Evolutionary conservation across 352 stramenopile species (phyloP).

Genomic region (Phytophthora hibernalis): DNA sequence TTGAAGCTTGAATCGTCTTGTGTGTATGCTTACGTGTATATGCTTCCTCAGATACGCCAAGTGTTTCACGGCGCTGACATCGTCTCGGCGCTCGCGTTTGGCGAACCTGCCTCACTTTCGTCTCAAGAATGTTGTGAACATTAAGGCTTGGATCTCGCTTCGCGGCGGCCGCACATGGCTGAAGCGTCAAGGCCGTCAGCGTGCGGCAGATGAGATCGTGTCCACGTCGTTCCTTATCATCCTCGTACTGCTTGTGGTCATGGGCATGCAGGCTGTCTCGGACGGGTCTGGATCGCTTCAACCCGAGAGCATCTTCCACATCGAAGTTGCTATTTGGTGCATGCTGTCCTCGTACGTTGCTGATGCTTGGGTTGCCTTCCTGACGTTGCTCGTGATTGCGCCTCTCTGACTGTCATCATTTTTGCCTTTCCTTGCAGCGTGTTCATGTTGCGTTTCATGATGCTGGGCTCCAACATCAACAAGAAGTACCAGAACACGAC

Average conservation of each 20-base stretch:
- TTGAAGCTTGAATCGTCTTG: neutral
- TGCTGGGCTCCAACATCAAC: conserved; percentile 92
- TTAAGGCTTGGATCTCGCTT: conserved; percentile 91
- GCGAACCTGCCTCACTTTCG: conserved; percentile 90
- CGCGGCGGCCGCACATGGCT: conserved; percentile 88
- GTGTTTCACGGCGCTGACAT: conserved; percentile 91
- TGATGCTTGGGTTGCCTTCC: conserved; percentile 13
- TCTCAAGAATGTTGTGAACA: conserved; percentile 92
- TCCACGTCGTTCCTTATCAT: conserved; percentile 91
- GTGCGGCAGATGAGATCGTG: conserved; percentile 88
- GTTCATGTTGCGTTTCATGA: conserved; percentile 93
- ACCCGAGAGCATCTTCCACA: conserved; percentile 74
- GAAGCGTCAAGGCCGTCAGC: conserved; percentile 86
- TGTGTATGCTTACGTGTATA: conserved; percentile 14
- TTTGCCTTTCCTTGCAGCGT: conserved; percentile 50
- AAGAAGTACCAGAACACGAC: conserved; percentile 94
- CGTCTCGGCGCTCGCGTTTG: conserved; percentile 78
- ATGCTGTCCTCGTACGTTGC: conserved; percentile 72
- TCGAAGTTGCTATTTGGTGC: conserved; percentile 90
- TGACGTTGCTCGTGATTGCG: conserved; percentile 7
- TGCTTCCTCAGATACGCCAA: conserved; percentile 75
- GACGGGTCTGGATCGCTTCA: conserved; percentile 59
- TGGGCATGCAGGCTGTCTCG: conserved; percentile 85
- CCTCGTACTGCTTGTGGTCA: conserved; percentile 83
- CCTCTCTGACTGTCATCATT: conserved; percentile 16